A percentile compares a stretch with the other conserved stretches of the same genome.
Evolutionary conservation across 2,329 filamentous ascomycete genomes (phyloP).

Genomic region (Exophiala alcalophila): DNA sequence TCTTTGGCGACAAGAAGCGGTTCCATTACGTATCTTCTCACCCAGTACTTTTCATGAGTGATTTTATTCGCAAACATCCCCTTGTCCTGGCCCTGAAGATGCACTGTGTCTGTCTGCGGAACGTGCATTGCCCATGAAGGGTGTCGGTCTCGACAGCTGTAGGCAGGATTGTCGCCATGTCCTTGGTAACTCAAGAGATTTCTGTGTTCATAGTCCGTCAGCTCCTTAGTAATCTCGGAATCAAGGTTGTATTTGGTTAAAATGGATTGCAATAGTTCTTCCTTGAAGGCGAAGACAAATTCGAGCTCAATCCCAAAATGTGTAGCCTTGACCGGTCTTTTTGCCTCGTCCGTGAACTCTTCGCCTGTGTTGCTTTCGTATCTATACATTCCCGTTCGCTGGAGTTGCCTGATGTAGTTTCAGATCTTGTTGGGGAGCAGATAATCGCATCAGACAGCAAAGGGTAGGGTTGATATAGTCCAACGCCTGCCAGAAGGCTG

Average conservation of each 20-base stretch:
- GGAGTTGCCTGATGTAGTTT: no score
- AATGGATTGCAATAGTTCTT: slow-evolving; percentile 11
- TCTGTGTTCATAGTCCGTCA: slow-evolving; percentile 11
- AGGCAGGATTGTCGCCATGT: slow-evolving; percentile 4
- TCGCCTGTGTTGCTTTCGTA: no score
- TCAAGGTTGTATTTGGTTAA: slow-evolving; percentile 14
- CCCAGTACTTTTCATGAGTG: slow-evolving; percentile 5
- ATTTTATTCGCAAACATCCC: slow-evolving; percentile 7
- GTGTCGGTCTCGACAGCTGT: slow-evolving; percentile 11
- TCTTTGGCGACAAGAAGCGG: slow-evolving; percentile 21
- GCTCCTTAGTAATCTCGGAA: slow-evolving; percentile 10
- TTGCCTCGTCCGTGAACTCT: no score
- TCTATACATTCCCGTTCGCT: no score
- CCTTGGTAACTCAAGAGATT: slow-evolving; percentile 8
- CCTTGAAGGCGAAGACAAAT: slow-evolving; percentile 22
- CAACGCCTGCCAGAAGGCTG: no score
- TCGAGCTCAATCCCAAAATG: slow-evolving; percentile 26
- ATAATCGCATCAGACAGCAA: no score
- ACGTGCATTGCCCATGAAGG: slow-evolving; percentile 25
- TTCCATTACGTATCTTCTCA: slow-evolving; percentile 22
- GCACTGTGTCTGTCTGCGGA: slow-evolving; percentile 8
- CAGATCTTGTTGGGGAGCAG: no score
- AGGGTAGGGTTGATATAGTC: no score
- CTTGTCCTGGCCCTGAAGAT: slow-evolving; percentile 1
- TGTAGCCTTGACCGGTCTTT: slow-evolving; percentile 10